These are phyloP conservation scores for Phaeosphaeriaceae sp. DNA, from an alignment of 2,329 filamentous ascomycete genomes.

Conservation along the genomic window DNA sequence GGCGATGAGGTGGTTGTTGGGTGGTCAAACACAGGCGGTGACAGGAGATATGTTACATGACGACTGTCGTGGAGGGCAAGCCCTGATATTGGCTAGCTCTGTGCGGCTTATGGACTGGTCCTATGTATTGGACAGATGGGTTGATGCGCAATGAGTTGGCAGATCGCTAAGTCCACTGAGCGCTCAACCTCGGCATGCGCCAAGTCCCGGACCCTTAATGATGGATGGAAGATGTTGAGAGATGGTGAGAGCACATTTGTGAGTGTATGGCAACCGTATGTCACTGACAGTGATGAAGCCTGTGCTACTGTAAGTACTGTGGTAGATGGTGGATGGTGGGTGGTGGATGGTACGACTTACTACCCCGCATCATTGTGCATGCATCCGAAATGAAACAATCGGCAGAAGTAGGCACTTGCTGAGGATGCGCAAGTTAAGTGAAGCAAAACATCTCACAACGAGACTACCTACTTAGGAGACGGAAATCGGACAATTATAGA, in stretches of 20 bases:
- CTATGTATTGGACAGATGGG: conserved; percentile 35
- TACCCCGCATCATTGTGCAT: neutral
- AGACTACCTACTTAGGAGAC: too few species aligned
- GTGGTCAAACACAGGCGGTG: conserved; percentile 44
- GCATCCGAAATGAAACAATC: too few species aligned
- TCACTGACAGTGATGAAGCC: neutral
- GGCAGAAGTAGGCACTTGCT: too few species aligned
- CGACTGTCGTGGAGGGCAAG: conserved; percentile 33
- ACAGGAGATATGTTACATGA: conserved; percentile 48
- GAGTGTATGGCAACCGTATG: neutral
- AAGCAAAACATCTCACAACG: too few species aligned
- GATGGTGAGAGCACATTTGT: neutral
- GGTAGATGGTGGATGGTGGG: neutral
- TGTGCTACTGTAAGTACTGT: neutral
- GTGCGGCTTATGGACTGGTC: conserved; percentile 40
- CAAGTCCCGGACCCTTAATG: conserved; percentile 9
- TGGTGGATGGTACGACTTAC: neutral
- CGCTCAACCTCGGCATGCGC: conserved; percentile 20
- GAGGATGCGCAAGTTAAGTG: too few species aligned
- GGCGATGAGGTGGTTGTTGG: conserved; percentile 29
- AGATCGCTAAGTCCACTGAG: conserved; percentile 37
- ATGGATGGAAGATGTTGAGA: conserved; percentile 1
- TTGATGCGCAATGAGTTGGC: conserved; percentile 48
- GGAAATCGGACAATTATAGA: too few species aligned
- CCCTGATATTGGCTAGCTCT: conserved; percentile 39